Conservation (phyloP, 2,329 filamentous ascomycete genomes). For the Hirsutella thompsonii region DNA sequence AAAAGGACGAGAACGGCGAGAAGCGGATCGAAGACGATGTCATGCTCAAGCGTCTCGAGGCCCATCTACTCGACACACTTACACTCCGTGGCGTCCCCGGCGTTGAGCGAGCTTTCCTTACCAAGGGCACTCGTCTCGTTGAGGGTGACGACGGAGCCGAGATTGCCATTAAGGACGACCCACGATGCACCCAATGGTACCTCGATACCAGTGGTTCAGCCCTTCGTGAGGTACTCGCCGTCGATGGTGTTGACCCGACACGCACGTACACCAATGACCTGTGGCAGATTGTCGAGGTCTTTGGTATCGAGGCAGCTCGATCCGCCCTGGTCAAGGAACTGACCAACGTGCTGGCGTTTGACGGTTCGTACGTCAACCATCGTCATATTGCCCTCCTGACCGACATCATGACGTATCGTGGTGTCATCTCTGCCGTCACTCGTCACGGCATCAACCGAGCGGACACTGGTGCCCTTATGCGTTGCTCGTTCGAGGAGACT, state of each 20-base stretch:
- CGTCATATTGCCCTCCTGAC: constrained; percentile 90
- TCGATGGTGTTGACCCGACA: constrained; percentile 76
- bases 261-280: constrained; percentile 93
- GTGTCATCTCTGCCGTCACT: constrained; percentile 88
- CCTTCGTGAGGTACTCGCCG: constrained; percentile 68
- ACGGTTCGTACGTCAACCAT: constrained; percentile 99
- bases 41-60: constrained; percentile 83
- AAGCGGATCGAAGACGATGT: constrained; percentile 68
- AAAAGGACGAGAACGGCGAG: constrained; percentile 56
- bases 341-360: constrained; percentile 88
- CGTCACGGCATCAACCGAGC: constrained; percentile 97
- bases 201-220: constrained; percentile 89
- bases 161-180: constrained; percentile 59
- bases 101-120: constrained; percentile 87
- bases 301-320: constrained; percentile 91
- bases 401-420: constrained; percentile 95
- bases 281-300: constrained; percentile 85
- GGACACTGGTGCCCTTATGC: constrained; percentile 96
- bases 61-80: constrained; percentile 80
- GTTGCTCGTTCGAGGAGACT: constrained; percentile 98
- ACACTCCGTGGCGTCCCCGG: constrained; percentile 83
- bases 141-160: constrained; percentile 58
- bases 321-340: constrained; percentile 78
- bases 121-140: constrained; percentile 61
- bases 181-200: constrained; percentile 81